These are phyloP conservation scores for Epichloe uncinata DNA, from an alignment of 2,329 filamentous ascomycete genomes.

Conservation along the genomic window DNA sequence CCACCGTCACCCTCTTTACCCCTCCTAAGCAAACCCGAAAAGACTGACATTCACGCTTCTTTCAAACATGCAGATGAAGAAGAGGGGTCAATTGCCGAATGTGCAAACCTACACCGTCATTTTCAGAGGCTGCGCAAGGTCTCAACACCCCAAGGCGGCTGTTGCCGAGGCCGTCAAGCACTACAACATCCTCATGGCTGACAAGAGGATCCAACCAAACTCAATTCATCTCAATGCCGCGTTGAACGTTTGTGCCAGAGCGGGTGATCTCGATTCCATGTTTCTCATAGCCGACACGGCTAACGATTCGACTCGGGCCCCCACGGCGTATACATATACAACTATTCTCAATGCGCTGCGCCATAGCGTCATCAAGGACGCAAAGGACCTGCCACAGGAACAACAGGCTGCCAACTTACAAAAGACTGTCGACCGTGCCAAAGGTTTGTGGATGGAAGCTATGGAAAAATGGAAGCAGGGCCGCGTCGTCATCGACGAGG, in stretches of 20 bases:
- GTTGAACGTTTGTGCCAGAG: constrained; percentile 66
- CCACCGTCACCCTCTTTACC: not conserved
- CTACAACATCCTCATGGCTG: constrained; percentile 60
- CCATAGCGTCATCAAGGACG: constrained; percentile 14
- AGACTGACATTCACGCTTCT: not conserved
- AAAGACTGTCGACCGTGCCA: constrained; percentile 49
- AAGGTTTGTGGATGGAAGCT: constrained; percentile 70
- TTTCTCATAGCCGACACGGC: constrained; percentile 65
- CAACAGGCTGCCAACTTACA: constrained; percentile 22
- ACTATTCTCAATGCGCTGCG: constrained; percentile 70
- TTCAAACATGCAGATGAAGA: constrained; percentile 64
- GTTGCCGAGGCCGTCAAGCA: constrained; percentile 58
- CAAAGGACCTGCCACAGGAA: constrained; percentile 14
- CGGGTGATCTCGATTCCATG: constrained; percentile 63
- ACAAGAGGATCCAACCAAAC: constrained; percentile 53
- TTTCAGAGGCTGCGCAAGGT: constrained; percentile 57
- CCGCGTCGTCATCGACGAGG: constrained; percentile 59
- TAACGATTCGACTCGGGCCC: constrained; percentile 45
- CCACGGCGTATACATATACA: constrained; percentile 62
- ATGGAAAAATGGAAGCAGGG: constrained; percentile 62
- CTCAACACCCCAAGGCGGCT: constrained; percentile 42
- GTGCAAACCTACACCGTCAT: constrained; percentile 74
- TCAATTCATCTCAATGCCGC: constrained; percentile 81
- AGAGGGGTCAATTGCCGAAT: constrained; percentile 69
- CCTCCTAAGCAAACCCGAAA: not conserved